These are phyloP conservation scores for Saccharomycopsis synnaedendra DNA, from an alignment of 805 yeast species.

Conservation along the genomic window DNA sequence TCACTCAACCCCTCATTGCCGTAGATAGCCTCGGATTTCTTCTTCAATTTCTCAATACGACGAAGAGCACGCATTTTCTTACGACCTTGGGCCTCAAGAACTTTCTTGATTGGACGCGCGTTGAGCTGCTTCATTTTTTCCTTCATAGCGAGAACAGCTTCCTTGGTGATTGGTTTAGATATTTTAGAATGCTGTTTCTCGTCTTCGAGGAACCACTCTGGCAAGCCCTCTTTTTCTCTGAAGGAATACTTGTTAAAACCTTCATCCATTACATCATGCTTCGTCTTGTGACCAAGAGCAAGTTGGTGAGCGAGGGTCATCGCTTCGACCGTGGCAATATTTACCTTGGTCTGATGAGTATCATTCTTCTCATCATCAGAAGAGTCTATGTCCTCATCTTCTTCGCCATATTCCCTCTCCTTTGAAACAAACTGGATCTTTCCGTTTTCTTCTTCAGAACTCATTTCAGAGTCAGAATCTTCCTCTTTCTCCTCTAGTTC, in stretches of 20 bases:
- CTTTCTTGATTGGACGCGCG: conserved; percentile 98
- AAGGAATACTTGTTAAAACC: conserved; percentile 88
- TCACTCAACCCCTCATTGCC: conserved; percentile 84
- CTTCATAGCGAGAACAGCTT: conserved; percentile 69
- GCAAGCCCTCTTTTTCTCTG: conserved; percentile 82
- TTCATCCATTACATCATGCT: conserved; percentile 80
- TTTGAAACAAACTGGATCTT: conserved; percentile 39
- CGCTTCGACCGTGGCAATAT: conserved; percentile 85
- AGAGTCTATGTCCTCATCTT: conserved; percentile 31
- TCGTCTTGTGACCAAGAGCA: conserved; percentile 79
- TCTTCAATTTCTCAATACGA: conserved; percentile 78
- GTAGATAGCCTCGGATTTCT: conserved; percentile 84
- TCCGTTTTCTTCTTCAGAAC: conserved; percentile 19
- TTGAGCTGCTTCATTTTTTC: conserved; percentile 72
- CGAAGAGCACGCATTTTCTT: conserved; percentile 87
- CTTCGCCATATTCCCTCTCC: conserved; percentile 27
- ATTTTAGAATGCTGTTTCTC: conserved; percentile 80
- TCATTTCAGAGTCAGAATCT: conserved; percentile 16
- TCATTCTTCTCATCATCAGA: conserved; percentile 32
- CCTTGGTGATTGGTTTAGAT: conserved; percentile 88
- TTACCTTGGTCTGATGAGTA: conserved; percentile 54
- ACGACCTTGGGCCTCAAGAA: conserved; percentile 94
- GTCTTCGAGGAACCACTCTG: conserved; percentile 96
- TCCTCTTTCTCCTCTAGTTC: conserved; percentile 13
- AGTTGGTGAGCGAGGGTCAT: conserved; percentile 97